Evolutionary conservation across 257 asterid species (phyloP).

Genomic region (Plantago ovata): DNA sequence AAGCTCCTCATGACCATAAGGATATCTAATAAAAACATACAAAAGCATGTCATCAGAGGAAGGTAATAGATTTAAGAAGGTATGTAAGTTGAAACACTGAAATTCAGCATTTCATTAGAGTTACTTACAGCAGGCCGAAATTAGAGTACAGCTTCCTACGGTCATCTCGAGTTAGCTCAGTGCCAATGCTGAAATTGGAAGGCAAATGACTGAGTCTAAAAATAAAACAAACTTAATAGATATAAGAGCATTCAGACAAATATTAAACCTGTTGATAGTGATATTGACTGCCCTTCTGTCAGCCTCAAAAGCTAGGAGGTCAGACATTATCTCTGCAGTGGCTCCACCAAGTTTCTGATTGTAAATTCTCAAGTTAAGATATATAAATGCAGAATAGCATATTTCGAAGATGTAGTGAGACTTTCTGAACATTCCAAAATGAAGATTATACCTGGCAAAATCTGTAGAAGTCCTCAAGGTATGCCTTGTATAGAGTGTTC

Average conservation of each 20-base stretch:
- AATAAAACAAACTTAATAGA: neutral
- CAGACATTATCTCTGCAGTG: slow-evolving; percentile 91
- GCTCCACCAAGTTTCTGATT: slow-evolving; percentile 89
- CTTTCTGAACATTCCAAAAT: slow-evolving; percentile 9
- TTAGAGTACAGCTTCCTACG: slow-evolving; percentile 83
- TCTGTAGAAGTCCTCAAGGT: slow-evolving; percentile 85
- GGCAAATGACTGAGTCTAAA: slow-evolving; percentile 7
- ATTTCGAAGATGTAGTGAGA: slow-evolving; percentile 11
- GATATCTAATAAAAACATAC: slow-evolving; percentile 48
- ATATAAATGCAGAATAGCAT: slow-evolving; percentile 4
- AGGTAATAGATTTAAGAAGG: neutral
- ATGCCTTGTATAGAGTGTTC: slow-evolving; percentile 90
- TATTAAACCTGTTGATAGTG: slow-evolving; percentile 67
- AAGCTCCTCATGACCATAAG: slow-evolving; percentile 94
- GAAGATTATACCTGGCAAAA: slow-evolving; percentile 62
- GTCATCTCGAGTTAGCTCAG: slow-evolving; percentile 92
- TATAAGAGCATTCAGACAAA: neutral
- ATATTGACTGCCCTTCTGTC: slow-evolving; percentile 96
- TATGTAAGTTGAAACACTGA: neutral
- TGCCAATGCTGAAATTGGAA: slow-evolving; percentile 72
- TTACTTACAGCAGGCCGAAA: slow-evolving; percentile 84
- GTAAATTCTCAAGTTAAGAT: slow-evolving; percentile 20
- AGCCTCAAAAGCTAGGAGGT: slow-evolving; percentile 87
- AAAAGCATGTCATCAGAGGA: slow-evolving; percentile 22
- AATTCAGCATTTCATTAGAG: neutral